Evolutionary conservation across 2,329 filamentous ascomycete genomes (phyloP), one percentile per base, ranked within the genome.

Genomic region (Zarea fungicola): DNA sequence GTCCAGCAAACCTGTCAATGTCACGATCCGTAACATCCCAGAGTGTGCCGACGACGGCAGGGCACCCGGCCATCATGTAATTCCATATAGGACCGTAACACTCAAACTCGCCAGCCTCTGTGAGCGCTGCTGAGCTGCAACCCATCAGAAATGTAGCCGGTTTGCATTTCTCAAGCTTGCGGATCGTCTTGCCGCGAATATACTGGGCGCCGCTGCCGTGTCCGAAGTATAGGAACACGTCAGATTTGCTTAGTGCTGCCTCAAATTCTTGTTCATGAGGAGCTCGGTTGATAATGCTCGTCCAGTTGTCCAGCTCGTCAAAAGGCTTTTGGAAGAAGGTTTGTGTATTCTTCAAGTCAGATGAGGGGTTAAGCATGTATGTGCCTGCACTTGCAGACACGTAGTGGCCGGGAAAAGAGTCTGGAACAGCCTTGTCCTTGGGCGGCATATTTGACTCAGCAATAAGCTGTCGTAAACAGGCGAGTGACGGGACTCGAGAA

Each of bases 21-120:
- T 99, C 93, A 60, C 88, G 88, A 65, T 99, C 93, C 9, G 93
- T 99, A 42, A 99, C 93, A 66, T 99, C 93, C 93, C 93, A 99
- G 31, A 99, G 74, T 14, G 91, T 96, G 39, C 90, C 93, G 2
- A 97, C 83, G 9, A 97, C 81, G 0, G 92, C 90, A 4, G 89
- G 90, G 57, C 80, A 83, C 1, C 89, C 92, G 0, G 90, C 91
- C 57, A 92, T 83, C 68, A 99, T 83, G 69, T 97, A 97, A 59
- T 91, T 90, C 70, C 91, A 83, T 21, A 93, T 87, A 49, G 92
- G 89, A 1, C 93, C 92, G 58, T 87, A 85, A n/a, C 87, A 84
- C 65, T 97, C 91, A 60, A 95, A 96, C 54, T 89, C 85, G 42
- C 92, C 92, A 10, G 84, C 83, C 58, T 93, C 87, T 1, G 63